phyloP scores from a whole-genome alignment of 805 yeast genomes.

The Naumovozyma castellii region DNA sequence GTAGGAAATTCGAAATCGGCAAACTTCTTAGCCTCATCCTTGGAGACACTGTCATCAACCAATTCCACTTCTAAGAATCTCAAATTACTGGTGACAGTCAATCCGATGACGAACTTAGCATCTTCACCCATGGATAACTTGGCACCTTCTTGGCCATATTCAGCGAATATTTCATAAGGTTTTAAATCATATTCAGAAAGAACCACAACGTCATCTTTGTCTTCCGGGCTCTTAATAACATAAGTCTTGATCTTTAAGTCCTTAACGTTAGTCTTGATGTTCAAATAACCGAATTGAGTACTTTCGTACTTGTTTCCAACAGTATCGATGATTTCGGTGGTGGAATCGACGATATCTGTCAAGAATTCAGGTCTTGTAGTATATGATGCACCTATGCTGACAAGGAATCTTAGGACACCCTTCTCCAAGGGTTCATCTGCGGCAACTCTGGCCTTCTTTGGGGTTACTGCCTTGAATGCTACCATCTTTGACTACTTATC shows the following conservation, averaged over 20 bases:
- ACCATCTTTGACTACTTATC: neutral
- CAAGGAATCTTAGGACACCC: neutral
- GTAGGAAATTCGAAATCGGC: neutral
- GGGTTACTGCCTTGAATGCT: neutral
- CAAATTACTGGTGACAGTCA: neutral
- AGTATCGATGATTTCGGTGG: neutral
- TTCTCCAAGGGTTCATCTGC: neutral
- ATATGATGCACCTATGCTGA: neutral
- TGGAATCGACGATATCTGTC: neutral
- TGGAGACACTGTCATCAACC: neutral
- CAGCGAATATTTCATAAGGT: neutral
- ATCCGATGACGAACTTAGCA: neutral
- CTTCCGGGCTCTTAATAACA: slow-evolving; percentile 16
- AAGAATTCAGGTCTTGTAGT: neutral
- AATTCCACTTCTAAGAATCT: neutral
- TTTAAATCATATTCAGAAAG: neutral
- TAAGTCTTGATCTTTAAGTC: neutral
- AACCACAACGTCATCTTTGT: slow-evolving; percentile 18
- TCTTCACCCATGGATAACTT: neutral
- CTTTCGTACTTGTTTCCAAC: neutral
- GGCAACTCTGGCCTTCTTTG: neutral
- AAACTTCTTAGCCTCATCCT: neutral
- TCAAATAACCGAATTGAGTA: neutral
- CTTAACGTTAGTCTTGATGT: neutral
- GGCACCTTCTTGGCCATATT: neutral